These are phyloP conservation scores for Sanghuangporus sanghuang DNA, from an alignment of 1,284 basidiomycete genomes.

Conservation along the genomic window DNA sequence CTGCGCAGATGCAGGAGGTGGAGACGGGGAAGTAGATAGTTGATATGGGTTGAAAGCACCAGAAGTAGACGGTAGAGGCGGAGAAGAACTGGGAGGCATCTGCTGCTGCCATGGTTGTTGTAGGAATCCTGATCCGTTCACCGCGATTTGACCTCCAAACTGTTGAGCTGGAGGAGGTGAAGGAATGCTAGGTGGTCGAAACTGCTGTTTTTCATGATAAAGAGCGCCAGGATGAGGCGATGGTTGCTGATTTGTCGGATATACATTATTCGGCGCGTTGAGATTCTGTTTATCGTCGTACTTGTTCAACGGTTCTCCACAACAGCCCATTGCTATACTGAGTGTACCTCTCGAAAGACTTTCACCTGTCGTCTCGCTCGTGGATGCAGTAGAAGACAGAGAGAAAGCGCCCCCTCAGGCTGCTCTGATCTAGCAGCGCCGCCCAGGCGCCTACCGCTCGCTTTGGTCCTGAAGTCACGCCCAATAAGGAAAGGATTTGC, in stretches of 20 bases:
- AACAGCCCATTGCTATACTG: slow-evolving; percentile 20
- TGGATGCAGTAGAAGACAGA: neutral
- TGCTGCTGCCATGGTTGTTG: slow-evolving; percentile 24
- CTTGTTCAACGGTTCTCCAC: slow-evolving; percentile 20
- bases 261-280: slow-evolving; percentile 11
- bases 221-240: slow-evolving; percentile 29
- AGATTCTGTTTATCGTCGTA: slow-evolving; percentile 12
- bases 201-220: slow-evolving; percentile 28
- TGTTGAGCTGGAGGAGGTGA: slow-evolving; percentile 40
- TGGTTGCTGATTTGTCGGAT: slow-evolving; percentile 44
- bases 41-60: slow-evolving; percentile 18
- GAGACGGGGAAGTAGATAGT: slow-evolving; percentile 7
- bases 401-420: no score
- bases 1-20: slow-evolving; percentile 9
- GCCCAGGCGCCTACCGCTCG: neutral
- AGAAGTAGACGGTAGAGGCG: slow-evolving; percentile 12
- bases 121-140: neutral
- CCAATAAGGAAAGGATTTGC: neutral
- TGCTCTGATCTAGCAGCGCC: neutral
- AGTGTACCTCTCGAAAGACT: neutral
- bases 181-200: slow-evolving; percentile 36
- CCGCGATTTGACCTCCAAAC: slow-evolving; percentile 13
- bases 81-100: slow-evolving; percentile 11
- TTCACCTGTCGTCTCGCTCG: neutral
- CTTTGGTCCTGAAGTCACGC: neutral